phyloP scores from a whole-genome alignment of 2,329 filamentous ascomycete genomes.

The Aspergillus persii region DNA sequence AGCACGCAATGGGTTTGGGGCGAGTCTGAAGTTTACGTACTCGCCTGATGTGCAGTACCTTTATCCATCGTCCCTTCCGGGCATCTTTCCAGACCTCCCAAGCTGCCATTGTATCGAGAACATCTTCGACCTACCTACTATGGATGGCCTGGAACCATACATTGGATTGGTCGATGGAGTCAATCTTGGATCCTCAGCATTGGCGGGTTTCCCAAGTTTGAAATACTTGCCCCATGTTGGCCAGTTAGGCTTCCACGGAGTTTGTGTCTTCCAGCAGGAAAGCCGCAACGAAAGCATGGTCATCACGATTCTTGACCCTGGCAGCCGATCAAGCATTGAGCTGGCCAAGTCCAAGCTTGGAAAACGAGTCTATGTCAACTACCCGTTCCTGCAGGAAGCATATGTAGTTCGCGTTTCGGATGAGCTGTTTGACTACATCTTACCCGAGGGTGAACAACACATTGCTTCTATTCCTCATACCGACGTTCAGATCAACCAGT shows the following conservation, averaged over 20 bases:
- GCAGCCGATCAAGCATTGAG: constrained; percentile 66
- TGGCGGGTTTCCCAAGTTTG: constrained; percentile 90
- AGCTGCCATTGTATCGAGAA: constrained; percentile 93
- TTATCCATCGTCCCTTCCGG: constrained; percentile 84
- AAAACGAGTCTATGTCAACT: constrained; percentile 84
- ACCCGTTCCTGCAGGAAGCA: constrained; percentile 92
- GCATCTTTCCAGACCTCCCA: constrained; percentile 83
- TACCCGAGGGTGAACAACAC: constrained; percentile 64
- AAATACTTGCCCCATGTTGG: constrained; percentile 83
- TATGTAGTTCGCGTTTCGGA: constrained; percentile 87
- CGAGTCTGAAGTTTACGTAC: constrained; percentile 90
- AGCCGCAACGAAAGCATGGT: constrained; percentile 97
- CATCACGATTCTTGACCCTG: constrained; percentile 75
- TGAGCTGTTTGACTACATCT: constrained; percentile 83
- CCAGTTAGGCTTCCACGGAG: constrained; percentile 78
- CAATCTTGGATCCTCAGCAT: constrained; percentile 74
- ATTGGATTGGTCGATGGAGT: constrained; percentile 81
- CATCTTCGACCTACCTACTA: constrained; percentile 88
- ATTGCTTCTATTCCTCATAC: constrained; percentile 69
- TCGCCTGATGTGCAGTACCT: constrained; percentile 71
- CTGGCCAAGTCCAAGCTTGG: constrained; percentile 77
- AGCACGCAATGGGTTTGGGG: constrained; percentile 83
- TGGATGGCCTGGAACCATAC: constrained; percentile 83
- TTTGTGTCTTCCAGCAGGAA: constrained; percentile 93
- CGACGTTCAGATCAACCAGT: constrained; percentile 74